Conservation (phyloP, 441 rosid genomes). For the Pelargonium myrrhifolium region DNA sequence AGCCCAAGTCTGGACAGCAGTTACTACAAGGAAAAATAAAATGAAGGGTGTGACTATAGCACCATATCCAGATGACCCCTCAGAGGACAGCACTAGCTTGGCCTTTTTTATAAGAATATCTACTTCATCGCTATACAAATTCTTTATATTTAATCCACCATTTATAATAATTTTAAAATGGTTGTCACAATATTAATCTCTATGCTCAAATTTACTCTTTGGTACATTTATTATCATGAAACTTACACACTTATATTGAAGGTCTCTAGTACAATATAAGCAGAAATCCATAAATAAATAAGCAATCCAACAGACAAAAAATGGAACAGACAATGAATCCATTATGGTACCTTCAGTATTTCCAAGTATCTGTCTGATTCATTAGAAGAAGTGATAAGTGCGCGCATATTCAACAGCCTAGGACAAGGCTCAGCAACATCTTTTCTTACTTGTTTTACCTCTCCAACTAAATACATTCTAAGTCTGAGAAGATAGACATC, state of each 20-base stretch:
- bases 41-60: too few species aligned
- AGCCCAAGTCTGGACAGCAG: too few species aligned
- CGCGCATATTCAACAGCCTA: constrained; percentile 54
- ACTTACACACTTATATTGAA: background rate
- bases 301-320: background rate
- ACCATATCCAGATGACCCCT: background rate
- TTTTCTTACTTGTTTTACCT: constrained; percentile 38
- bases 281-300: background rate
- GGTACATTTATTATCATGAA: background rate
- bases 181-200: background rate
- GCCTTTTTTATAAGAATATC: background rate
- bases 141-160: too few species aligned
- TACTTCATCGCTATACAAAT: background rate
- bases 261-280: background rate
- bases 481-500: constrained; percentile 47
- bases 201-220: background rate
- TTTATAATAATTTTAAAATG: background rate
- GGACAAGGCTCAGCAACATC: constrained; percentile 38
- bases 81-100: background rate
- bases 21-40: too few species aligned
- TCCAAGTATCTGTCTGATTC: constrained; percentile 43
- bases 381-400: constrained; percentile 48
- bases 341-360: constrained; percentile 55
- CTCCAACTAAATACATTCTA: constrained; percentile 75
- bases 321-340: background rate